These are phyloP conservation scores for Ophiostoma himal-ulmi DNA, from an alignment of 2,329 filamentous ascomycete species.

Conservation along the genomic window DNA sequence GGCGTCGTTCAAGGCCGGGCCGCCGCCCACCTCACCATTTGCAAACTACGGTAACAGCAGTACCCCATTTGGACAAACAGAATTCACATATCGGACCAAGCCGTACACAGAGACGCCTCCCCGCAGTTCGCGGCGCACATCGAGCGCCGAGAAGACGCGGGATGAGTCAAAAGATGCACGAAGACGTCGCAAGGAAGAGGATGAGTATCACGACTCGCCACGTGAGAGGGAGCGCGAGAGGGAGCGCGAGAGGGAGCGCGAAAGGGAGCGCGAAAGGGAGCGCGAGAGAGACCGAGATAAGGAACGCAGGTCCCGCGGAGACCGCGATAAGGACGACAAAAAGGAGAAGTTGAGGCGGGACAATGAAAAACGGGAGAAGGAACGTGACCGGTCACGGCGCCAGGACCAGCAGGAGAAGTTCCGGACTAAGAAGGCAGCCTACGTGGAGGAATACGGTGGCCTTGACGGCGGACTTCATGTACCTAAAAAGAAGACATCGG, in stretches of 20 bases:
- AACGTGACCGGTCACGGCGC: slow-evolving; percentile 28
- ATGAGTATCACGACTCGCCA: slow-evolving; percentile 29
- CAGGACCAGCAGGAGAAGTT: slow-evolving; percentile 32
- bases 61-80: slow-evolving; percentile 36
- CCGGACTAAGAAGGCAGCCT: slow-evolving; percentile 27
- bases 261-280: slow-evolving; percentile 35
- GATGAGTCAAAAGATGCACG: slow-evolving; percentile 30
- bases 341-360: slow-evolving; percentile 36
- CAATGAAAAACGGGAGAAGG: slow-evolving; percentile 30
- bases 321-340: slow-evolving; percentile 30
- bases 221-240: slow-evolving; percentile 38
- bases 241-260: slow-evolving; percentile 28
- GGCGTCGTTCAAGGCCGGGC: slow-evolving; percentile 36
- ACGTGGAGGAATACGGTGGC: slow-evolving; percentile 29
- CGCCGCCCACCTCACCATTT: slow-evolving; percentile 30
- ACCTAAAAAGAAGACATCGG: slow-evolving; percentile 28
- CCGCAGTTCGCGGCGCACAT: slow-evolving; percentile 37
- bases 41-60: slow-evolving; percentile 35
- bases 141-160: slow-evolving; percentile 39
- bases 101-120: slow-evolving; percentile 38
- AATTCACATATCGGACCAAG: slow-evolving; percentile 36
- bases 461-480: slow-evolving; percentile 29
- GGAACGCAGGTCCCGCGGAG: slow-evolving; percentile 5
- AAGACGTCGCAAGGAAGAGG: slow-evolving; percentile 31
- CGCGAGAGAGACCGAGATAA: slow-evolving; percentile 30